Evolutionary conservation across 2,329 filamentous ascomycete genomes (phyloP).

Genomic region (Neonectria punicea): DNA sequence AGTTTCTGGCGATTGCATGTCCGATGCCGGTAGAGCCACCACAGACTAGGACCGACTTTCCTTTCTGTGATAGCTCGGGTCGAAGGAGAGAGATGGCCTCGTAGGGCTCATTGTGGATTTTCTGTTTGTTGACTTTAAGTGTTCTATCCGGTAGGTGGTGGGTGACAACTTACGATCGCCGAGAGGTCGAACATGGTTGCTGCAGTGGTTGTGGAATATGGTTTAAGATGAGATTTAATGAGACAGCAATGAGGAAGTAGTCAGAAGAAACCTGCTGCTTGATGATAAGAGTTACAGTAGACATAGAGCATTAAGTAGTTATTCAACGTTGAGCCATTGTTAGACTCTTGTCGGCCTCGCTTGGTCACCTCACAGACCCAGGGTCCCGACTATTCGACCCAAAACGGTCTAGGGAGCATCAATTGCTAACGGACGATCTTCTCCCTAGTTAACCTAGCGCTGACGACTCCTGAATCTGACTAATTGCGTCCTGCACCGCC

Average conservation of each 20-base stretch:
- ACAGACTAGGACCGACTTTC: conserved; percentile 71
- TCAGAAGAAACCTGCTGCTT: not conserved
- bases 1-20: conserved; percentile 70
- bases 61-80: conserved; percentile 52
- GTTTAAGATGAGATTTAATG: not conserved
- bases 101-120: conserved; percentile 49
- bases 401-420: conserved; percentile 16
- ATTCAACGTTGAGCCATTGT: not conserved
- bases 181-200: not conserved
- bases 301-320: not conserved
- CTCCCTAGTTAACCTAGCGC: not conserved
- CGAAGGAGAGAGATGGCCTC: conserved; percentile 49
- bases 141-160: not conserved
- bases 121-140: not conserved
- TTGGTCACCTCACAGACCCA: not conserved
- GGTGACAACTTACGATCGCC: not conserved
- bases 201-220: not conserved
- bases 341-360: not conserved
- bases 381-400: conserved; percentile 27
- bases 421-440: not conserved
- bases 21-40: conserved; percentile 75
- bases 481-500: not conserved
- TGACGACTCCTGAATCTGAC: not conserved
- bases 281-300: not conserved
- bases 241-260: not conserved